Evolutionary conservation across 2,329 filamentous ascomycete species (phyloP), one percentile per base, ranked within the genome.

Genomic region (Amauroascus verrucosus): DNA sequence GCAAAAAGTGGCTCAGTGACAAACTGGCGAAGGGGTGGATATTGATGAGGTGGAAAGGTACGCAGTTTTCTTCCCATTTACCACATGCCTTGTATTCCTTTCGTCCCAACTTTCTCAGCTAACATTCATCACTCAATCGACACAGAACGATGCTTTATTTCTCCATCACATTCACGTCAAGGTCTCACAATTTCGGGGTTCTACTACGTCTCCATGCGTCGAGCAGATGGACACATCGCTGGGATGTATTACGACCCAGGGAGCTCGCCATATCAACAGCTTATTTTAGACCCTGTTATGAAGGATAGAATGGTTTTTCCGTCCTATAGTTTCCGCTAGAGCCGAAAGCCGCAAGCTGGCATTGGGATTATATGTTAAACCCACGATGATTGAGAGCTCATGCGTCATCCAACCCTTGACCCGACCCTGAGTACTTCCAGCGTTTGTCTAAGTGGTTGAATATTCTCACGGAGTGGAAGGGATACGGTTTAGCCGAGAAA

Each of bases 1-100:
- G 70, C 57, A 68, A 66, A 57, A 70, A 69, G 54, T 74, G 70
- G 70, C 61, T 73, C 18, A 68, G 63, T n/a, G 68, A 70, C 54
- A 59, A 68, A 57, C 51, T 73, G 53, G 66, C 65, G 16, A 65
- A 67, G 54, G 68, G 70, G 24, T 76, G 73, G 73, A 72, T 76
- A 46, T 58, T 76, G 58, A 76, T 76, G 74, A 65, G 74, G 56
- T 76, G 74, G 74, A 76, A 76, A 64, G 74, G 72, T 72, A 56
- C 57, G 64, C 62, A 44, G 8, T 22, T 11, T 4, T 20, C 26
- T 30, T 8, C n/a, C n/a, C n/a, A n/a, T n/a, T n/a, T 7, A 44
- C 28, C 41, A 18, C 14, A 9, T 48, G 1, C 51, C 44, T 6
- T 45, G 46, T 47, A 9, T 13, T 38, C 30, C 20, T 20, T 30